These are phyloP conservation scores for Boletus patriciae DNA, from an alignment of 768 basidiomycete genomes.

Conservation along the genomic window DNA sequence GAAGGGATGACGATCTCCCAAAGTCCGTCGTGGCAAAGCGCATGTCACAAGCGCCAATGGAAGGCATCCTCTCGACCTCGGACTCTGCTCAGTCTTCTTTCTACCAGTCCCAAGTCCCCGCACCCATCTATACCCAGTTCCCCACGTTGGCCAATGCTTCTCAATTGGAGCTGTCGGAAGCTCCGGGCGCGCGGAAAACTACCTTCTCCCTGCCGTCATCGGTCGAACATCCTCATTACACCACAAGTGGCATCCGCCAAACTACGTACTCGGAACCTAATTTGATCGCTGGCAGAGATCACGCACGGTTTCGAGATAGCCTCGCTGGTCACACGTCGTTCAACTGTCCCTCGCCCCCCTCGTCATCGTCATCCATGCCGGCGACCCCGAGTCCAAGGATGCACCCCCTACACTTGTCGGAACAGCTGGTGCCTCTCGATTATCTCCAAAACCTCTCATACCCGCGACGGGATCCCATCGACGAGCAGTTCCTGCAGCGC, in stretches of 20 bases:
- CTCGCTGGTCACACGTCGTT: conserved; percentile 23
- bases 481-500: conserved; percentile 62
- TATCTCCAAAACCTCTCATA: conserved; percentile 56
- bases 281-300: conserved; percentile 19
- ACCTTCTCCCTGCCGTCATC: conserved; percentile 35
- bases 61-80: conserved; percentile 24
- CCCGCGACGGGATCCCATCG: conserved; percentile 59
- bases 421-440: conserved; percentile 60
- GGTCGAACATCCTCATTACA: conserved; percentile 24
- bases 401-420: conserved; percentile 20
- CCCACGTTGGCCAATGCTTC: conserved; percentile 32
- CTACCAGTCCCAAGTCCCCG: conserved; percentile 22
- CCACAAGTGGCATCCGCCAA: conserved; percentile 24
- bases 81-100: conserved; percentile 23
- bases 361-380: conserved; percentile 41
- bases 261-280: conserved; percentile 36
- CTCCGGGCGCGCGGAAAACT: conserved; percentile 22
- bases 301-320: conserved; percentile 24
- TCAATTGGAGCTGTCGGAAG: conserved; percentile 28
- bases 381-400: conserved; percentile 38
- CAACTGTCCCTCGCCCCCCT: conserved; percentile 33
- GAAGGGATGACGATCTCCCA: conserved; percentile 41
- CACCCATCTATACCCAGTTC: conserved; percentile 32
- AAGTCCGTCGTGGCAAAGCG: conserved; percentile 48
- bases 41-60: conserved; percentile 35